Base-by-base conservation (phyloP, 352 stramenopile genomes). In the Peronospora destructor region DNA sequence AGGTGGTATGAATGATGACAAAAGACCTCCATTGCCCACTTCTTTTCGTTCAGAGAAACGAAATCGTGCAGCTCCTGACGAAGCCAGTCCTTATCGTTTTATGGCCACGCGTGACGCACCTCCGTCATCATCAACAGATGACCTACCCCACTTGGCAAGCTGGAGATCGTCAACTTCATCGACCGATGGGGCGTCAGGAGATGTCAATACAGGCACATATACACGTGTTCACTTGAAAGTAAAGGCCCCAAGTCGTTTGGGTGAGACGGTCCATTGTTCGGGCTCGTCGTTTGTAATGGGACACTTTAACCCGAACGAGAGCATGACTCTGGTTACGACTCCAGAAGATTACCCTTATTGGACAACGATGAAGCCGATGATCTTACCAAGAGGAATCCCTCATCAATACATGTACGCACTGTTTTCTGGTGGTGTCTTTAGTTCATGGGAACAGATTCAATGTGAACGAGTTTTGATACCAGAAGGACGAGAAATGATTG, bases 331-430 rank as follows among this genome's bases (percentile, higher is more conserved):
- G 50, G 87, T 97, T 17, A 99, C 95, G 1, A 97, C 88, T 21
- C 95, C 95, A 0, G 89, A 97, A n/a, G 73, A 85, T 4, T 98
- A 99, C 69, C 95, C 95, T 7, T 78, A 97, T 40, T 99, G 95
- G 95, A 92, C 73, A 17, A 98, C 95, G 0, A 64, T 75, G 23
- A 89, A 95, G 60, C 95, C 95, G 36, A 80, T 98, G 48, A 90
- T 98, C 9, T 63, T 98, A 43, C 85, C 85, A 16, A 62, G 80
- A 11, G 82, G 85, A 12, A 75, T 91, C 17, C 71, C 73, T 1
- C 81, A 95, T 44, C 84, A 84, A 58, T 96, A 97, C 69, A 95
- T 89, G 68, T 97, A 95, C 53, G 80, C 82, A 33, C 60, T 95
- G 13, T 95, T 95, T 56, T 87, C 85, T 2, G 87, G 81, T 23